Base-by-base conservation (phyloP, 352 stramenopile species). In the Pythium inflatum region DNA sequence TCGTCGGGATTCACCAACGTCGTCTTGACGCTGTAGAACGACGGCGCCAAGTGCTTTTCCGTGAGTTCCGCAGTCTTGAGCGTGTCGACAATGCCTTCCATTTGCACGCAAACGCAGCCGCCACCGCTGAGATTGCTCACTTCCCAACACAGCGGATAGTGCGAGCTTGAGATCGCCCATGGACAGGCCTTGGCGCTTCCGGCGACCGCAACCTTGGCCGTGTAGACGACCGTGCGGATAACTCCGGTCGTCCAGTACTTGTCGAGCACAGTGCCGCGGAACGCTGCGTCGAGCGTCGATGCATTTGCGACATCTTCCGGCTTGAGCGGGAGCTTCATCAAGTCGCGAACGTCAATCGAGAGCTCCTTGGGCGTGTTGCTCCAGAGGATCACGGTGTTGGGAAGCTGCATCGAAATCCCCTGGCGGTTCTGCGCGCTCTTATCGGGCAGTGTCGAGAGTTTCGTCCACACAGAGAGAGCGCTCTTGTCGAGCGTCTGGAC, bases 141-240 rank as follows among this genome's bases (percentile, higher is more conserved):
- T 22, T 64, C 40, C 40, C 40, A 64, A 31, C 56, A 64, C 3
- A 55, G n/a, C 40, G 56, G 56, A 22, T 53, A 64, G 25, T 64
- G 56, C 16, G 56, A 36, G 0, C 11, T 41, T 18, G 56, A 64
- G 41, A 64, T 64, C 14, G 56, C 56, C 56, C 56, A 64, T 20
- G 56, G 56, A 54, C 56, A 64, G 7, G 41, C 41, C 6, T 53
- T 43, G 56, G 38, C 27, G 12, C 25, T 34, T 3, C 27, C 28
- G 13, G 25, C 30, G 3, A 43, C 30, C n/a, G n/a, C n/a, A n/a
- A n/a, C n/a, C n/a, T n/a, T n/a, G n/a, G n/a, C n/a, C n/a, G n/a
- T n/a, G 40, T 33, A 54, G 25, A 54, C 25, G 6, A 64, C 40
- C 5, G 13, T 54, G 3, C 43, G 38, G 27, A 64, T 49, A 0